phyloP scores from a whole-genome alignment of 2,329 filamentous ascomycete species.

The Trichoderma harzianum region DNA sequence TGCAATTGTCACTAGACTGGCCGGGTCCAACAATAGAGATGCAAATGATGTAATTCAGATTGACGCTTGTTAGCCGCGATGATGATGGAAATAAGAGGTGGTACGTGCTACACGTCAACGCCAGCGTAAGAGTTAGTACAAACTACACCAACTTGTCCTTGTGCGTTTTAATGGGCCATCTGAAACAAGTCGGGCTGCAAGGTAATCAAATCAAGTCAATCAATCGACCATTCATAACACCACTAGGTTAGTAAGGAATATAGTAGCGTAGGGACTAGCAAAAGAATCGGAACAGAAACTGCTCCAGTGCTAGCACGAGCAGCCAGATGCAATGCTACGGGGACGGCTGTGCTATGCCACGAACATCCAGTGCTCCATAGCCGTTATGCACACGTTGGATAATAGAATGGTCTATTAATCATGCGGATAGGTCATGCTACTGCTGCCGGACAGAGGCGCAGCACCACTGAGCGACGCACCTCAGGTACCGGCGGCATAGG shows the following conservation, averaged over 20 bases:
- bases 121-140: background rate
- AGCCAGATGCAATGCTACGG: background rate
- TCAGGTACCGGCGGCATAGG: background rate
- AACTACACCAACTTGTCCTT: background rate
- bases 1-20: constrained; percentile 12
- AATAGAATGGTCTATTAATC: background rate
- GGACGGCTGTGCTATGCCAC: background rate
- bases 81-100: constrained; percentile 13
- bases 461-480: background rate
- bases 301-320: background rate
- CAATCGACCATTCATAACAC: background rate
- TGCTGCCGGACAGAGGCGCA: constrained; percentile 12
- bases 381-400: background rate
- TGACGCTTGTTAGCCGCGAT: constrained; percentile 16
- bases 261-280: background rate
- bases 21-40: constrained; percentile 16
- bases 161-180: background rate
- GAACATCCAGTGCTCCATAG: background rate
- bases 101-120: constrained; percentile 11
- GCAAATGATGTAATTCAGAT: constrained; percentile 16
- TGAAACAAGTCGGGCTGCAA: background rate
- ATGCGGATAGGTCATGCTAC: constrained; percentile 1
- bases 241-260: background rate
- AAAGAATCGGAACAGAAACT: background rate
- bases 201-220: background rate